Percentiles rank a stretch among this genome's conserved stretches.
These are phyloP conservation scores for Ustilago sp. DNA, from an alignment of 1,284 basidiomycete genomes.

Conservation along the genomic window DNA sequence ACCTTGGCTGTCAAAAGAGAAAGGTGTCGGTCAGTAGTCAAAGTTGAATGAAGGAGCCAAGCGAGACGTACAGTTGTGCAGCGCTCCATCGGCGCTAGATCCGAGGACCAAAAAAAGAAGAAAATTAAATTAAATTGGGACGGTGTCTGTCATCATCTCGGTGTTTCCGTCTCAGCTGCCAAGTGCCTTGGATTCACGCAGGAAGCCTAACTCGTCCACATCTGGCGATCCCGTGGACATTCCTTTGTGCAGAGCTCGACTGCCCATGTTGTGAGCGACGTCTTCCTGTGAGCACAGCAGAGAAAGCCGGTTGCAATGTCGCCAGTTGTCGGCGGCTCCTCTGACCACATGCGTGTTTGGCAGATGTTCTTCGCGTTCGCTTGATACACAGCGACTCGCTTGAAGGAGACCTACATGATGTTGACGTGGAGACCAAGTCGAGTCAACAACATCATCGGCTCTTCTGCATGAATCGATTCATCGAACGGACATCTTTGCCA, in stretches of 20 bases:
- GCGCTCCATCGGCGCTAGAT: slow-evolving; percentile 32
- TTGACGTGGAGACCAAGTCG: neutral
- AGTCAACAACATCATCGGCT: neutral
- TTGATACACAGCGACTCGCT: neutral
- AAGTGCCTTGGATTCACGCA: neutral
- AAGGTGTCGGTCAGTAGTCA: neutral
- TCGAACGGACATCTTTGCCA: neutral
- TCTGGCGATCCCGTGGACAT: too few species aligned
- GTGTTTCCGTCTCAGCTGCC: slow-evolving; percentile 9
- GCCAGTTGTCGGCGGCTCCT: neutral
- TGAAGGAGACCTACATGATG: neutral
- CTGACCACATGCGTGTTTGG: slow-evolving; percentile 1
- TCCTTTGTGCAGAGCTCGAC: too few species aligned
- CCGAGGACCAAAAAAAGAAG: slow-evolving; percentile 21
- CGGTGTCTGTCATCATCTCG: neutral
- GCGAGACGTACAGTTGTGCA: slow-evolving; percentile 14
- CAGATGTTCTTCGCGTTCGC: slow-evolving; percentile 5
- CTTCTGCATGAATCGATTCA: neutral
- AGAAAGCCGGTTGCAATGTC: neutral
- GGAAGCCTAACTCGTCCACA: too few species aligned
- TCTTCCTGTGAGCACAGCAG: too few species aligned
- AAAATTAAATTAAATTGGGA: neutral
- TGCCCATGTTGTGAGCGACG: too few species aligned
- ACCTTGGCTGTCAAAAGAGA: slow-evolving; percentile 5
- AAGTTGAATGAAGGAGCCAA: slow-evolving; percentile 2